Evolutionary conservation across 371 early-diverging fungal genomes (phyloP), one percentile per base, ranked within the genome.

Genomic region (Aphelidium insulamus): DNA sequence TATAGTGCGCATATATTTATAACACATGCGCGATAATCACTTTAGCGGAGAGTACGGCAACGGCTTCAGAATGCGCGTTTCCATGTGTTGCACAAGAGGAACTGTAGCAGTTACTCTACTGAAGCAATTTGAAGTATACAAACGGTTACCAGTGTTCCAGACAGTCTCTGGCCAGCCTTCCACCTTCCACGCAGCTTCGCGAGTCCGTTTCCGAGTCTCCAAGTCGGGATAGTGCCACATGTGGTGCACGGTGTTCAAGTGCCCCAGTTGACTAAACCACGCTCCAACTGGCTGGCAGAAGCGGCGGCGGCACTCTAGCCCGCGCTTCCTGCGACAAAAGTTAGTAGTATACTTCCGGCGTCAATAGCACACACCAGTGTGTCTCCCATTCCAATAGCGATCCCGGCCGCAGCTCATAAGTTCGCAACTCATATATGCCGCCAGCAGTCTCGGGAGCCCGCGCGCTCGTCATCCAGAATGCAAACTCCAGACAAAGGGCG

Each of bases 81-180:
- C 62, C 88, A 87, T 87, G 15, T 42, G 54, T 25, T 81, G 66
- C 30, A 86, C 71, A 33, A 87, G 53, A 10, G 71, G 72, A 4
- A 82, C 82, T 74, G 19, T 24, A 14, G 21, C 24, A 3, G 24
- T 14, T 29, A 28, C 10, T 16, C 19, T 4, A 33, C 35, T 11
- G 15, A 26, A 23, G 34, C 19, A 17, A 8, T 10, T 15, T 18
- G 16, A 21, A 20, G 22, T 27, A 21, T 10, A 28, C 22, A 14
- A n/a, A 6, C 2, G 21, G 43, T 42, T 56, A 73, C 73, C 79
- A 28, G 91, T 90, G 43, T 82, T 78, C 39, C 71, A 66, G 6
- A 87, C 90, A 0, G 91, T 82, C 36, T 79, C 73, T 7, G 85
- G 69, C 91, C 91, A 90, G 18, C 81, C 87, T 38, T 85, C 74